These are phyloP conservation scores for Thymus mandschuricus DNA, from an alignment of 257 asterid genomes.

Conservation along the genomic window DNA sequence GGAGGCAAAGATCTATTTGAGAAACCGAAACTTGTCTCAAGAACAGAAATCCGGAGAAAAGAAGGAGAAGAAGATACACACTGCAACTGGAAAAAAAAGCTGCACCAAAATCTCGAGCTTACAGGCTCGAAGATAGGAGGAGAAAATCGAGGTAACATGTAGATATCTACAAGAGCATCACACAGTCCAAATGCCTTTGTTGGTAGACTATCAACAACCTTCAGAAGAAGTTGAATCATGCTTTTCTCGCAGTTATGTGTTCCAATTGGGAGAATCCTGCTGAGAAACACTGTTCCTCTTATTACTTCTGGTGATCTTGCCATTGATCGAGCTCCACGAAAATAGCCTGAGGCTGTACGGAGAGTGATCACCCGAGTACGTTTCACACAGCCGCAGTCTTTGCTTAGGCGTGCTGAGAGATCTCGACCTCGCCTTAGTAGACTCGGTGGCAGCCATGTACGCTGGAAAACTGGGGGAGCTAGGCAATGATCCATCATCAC, in stretches of 20 bases:
- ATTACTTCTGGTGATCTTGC: conserved; percentile 39
- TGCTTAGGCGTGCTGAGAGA: conserved; percentile 85
- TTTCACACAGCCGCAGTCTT: conserved; percentile 55
- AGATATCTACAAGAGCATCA: conserved; percentile 34
- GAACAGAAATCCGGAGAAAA: conserved; percentile 16
- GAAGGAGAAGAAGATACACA: conserved; percentile 5
- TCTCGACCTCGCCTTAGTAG: conserved; percentile 82
- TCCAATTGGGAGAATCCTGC: conserved; percentile 34
- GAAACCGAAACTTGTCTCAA: not conserved
- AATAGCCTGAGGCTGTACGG: conserved; percentile 58
- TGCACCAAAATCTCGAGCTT: conserved; percentile 19
- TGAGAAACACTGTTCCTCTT: conserved; percentile 53
- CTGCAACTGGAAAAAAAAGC: conserved; percentile 28
- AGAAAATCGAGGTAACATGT: conserved; percentile 24
- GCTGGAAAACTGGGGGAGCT: conserved; percentile 67
- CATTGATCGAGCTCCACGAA: conserved; percentile 54
- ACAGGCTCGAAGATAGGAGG: conserved; percentile 17
- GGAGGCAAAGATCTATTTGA: conserved; percentile 9
- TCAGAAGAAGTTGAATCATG: not conserved
- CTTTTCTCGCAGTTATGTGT: conserved; percentile 32
- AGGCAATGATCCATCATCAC: conserved; percentile 59
- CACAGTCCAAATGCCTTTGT: conserved; percentile 16
- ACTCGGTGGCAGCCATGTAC: conserved; percentile 86
- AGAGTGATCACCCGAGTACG: conserved; percentile 62
- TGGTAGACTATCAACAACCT: conserved; percentile 3